Conservation (phyloP, 495 filamentous ascomycete species). For the Wilcoxina mikolae region DNA sequence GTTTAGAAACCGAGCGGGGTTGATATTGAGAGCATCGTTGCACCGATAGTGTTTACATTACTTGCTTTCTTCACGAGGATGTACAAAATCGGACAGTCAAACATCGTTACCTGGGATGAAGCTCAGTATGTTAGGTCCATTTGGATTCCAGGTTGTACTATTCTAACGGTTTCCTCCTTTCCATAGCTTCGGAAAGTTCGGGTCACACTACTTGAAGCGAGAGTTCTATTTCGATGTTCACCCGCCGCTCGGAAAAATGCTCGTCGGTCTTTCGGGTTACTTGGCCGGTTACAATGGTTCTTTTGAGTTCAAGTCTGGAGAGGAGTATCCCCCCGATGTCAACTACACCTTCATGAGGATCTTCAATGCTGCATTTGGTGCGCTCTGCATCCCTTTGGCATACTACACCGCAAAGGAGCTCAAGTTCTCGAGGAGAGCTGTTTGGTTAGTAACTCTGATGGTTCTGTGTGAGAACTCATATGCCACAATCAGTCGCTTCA, state of each 20-base stretch:
- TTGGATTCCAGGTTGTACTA: background rate
- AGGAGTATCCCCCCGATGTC: conserved; percentile 80
- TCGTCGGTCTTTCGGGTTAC: conserved; percentile 89
- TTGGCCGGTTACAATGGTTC: conserved; percentile 97
- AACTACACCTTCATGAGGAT: conserved; percentile 98
- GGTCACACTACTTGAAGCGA: conserved; percentile 93
- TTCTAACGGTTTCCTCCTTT: conserved; percentile 3
- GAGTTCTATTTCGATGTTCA: conserved; percentile 99
- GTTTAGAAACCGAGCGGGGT: background rate
- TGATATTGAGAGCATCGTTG: conserved; percentile 58
- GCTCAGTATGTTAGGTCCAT: conserved; percentile 54
- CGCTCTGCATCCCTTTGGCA: conserved; percentile 79
- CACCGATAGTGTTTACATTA: conserved; percentile 73
- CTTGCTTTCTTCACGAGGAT: conserved; percentile 86
- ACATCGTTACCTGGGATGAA: conserved; percentile 98
- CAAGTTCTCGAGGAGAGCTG: conserved; percentile 66
- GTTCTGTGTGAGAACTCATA: conserved; percentile 98
- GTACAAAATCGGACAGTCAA: conserved; percentile 87
- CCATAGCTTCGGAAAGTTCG: conserved; percentile 90
- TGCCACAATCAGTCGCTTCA: conserved; percentile 94
- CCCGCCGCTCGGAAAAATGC: conserved; percentile 92
- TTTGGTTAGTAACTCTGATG: conserved; percentile 93
- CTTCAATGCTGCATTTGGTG: conserved; percentile 92
- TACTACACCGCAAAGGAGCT: conserved; percentile 89
- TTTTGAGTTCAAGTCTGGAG: conserved; percentile 98